phyloP scores from a whole-genome alignment of 139 green algal genomes.

The Micractinium sp. region DNA sequence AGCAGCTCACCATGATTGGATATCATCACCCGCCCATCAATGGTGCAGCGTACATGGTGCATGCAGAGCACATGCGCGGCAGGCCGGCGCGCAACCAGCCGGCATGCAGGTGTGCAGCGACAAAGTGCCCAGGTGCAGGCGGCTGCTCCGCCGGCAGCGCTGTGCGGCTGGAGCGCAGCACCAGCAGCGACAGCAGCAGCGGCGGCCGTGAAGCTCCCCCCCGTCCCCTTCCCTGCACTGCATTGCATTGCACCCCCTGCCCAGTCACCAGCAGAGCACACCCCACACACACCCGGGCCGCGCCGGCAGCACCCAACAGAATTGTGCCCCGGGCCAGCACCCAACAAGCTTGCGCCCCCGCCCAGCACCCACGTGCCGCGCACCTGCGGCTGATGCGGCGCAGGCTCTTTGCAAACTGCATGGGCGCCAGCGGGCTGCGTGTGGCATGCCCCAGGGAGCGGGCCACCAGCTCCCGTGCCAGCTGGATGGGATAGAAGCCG shows the following conservation, averaged over 20 bases:
- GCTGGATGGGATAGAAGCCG: constrained; percentile 59
- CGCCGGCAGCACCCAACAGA: not conserved
- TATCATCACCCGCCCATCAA: constrained; percentile 45
- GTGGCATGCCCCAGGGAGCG: constrained; percentile 45
- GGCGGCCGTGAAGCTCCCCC: too few relatives aligned
- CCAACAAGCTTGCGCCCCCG: not conserved
- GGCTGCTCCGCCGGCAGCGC: not conserved
- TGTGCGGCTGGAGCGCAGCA: too few relatives aligned
- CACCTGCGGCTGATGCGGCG: constrained; percentile 64
- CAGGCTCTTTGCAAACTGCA: constrained; percentile 56
- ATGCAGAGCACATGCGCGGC: not conserved
- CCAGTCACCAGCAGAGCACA: not conserved
- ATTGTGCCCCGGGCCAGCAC: not conserved
- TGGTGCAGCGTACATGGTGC: too few relatives aligned
- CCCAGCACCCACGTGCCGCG: not conserved
- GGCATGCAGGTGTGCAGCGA: not conserved
- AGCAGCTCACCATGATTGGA: constrained; percentile 24
- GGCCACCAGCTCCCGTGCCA: constrained; percentile 63
- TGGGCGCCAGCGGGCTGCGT: constrained; percentile 47
- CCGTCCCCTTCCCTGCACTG: not conserved
- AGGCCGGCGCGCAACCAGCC: not conserved
- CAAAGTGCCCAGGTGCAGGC: not conserved
- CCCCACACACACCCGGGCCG: not conserved
- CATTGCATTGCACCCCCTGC: not conserved
- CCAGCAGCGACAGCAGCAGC: not conserved